Evolutionary conservation across 257 asterid genomes (phyloP), one percentile per base, ranked within the genome.

Genomic region (Coffea eugenioides): DNA sequence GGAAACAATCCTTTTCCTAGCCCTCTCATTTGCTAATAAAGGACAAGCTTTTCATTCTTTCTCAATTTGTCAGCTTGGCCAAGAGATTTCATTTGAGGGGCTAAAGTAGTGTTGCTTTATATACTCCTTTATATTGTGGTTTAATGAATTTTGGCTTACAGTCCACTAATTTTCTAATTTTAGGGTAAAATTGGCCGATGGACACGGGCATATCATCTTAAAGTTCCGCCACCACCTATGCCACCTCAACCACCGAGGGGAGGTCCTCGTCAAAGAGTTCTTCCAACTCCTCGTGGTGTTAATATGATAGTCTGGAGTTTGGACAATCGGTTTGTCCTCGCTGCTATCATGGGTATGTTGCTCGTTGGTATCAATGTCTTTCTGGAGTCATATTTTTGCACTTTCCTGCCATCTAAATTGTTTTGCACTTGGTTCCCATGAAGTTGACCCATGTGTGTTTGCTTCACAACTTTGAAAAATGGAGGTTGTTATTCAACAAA

Each of bases 211-310:
- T 96, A 96, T 86, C 99, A 96, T 90, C 88, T 96, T 83, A 96
- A 94, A 87, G 99, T 96, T 85, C 99, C 99, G 71, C 97, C 98
- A 49, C 98, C 99, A 51, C 98, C 98, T 21, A 88, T 92, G 95
- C 94, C 95, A 25, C 98, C 99, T 85, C 99, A 96, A 87, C 97
- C 97, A 12, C 94, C 98, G 65, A 87, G 97, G 82, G 99, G 99
- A 49, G 99, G 99, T 76, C 99, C 99, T 69, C 99, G 99, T 75
- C 98, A 94, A 83, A 92, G 99, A 88, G 83, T 94, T 82, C 92
- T 94, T 88, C 99, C 99, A 76, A 90, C 99, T 67, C 98, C 99
- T 67, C 97, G 99, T 76, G 99, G 99, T 80, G 99, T 96, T 79
- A 94, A 96, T 85, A 96, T 96, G 98, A 92, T 96, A 70, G 92